phyloP scores from a whole-genome alignment of 2,329 filamentous ascomycete species.

The Venturia pyrina region DNA sequence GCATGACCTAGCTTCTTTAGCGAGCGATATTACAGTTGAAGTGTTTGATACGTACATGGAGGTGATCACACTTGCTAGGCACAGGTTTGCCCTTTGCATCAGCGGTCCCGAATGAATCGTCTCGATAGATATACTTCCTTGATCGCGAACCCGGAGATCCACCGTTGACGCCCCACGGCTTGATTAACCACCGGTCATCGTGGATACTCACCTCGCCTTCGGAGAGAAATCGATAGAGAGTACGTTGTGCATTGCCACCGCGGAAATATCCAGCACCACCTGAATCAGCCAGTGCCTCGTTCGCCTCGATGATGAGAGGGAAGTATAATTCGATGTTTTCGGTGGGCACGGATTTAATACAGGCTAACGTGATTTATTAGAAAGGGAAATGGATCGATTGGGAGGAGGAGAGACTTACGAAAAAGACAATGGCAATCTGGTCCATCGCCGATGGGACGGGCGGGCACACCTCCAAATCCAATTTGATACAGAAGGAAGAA shows the following conservation, averaged over 20 bases:
- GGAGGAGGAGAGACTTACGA: not conserved
- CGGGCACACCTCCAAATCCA: conserved; percentile 40
- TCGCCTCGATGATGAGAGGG: conserved; percentile 38
- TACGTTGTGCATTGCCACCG: conserved; percentile 40
- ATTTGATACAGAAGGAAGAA: conserved; percentile 43
- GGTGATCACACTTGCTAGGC: conserved; percentile 39
- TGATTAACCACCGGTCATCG: conserved; percentile 40
- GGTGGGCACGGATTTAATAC: conserved; percentile 41
- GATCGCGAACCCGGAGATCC: conserved; percentile 35
- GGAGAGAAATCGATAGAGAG: conserved; percentile 36
- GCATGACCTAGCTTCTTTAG: conserved; percentile 21
- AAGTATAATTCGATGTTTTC: conserved; percentile 41
- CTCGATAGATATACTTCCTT: conserved; percentile 33
- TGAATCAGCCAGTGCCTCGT: conserved; percentile 38
- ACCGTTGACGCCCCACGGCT: conserved; percentile 40
- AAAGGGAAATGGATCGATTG: conserved; percentile 35
- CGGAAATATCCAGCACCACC: conserved; percentile 38
- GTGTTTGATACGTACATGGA: conserved; percentile 21
- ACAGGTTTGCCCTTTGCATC: conserved; percentile 26
- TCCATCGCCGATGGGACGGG: conserved; percentile 37
- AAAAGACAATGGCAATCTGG: conserved; percentile 23
- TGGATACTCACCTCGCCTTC: conserved; percentile 39
- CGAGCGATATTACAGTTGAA: not conserved
- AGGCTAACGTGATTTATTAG: conserved; percentile 27
- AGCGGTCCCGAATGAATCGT: conserved; percentile 27